Evolutionary conservation across 305 asterid genomes (phyloP).

Genomic region (Fraxinus greggii): DNA sequence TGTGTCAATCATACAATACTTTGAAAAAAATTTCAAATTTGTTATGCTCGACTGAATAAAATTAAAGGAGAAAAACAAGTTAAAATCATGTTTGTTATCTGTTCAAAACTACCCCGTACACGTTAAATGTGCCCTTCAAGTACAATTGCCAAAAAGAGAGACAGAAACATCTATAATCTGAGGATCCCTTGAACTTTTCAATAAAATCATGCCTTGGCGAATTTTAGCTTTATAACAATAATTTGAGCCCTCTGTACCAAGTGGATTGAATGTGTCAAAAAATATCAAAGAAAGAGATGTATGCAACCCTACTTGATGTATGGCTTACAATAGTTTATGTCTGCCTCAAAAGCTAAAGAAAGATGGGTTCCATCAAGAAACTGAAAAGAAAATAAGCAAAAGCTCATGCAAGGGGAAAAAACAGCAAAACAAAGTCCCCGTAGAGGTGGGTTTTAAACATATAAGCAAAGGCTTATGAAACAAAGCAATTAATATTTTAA

Average conservation of each 20-base stretch:
- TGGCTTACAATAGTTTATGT: constrained; percentile 26
- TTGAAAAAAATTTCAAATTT: background rate
- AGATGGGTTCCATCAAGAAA: constrained; percentile 24
- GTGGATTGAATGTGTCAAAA: background rate
- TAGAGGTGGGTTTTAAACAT: constrained; percentile 18
- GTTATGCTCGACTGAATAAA: background rate
- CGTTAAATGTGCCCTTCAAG: background rate
- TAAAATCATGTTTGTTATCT: background rate
- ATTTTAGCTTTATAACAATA: constrained; percentile 31
- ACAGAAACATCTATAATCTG: background rate
- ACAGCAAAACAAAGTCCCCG: constrained; percentile 17
- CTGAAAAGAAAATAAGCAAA: constrained; percentile 22
- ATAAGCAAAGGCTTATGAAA: constrained; percentile 14
- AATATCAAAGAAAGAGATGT: constrained; percentile 11
- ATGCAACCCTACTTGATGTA: constrained; percentile 9
- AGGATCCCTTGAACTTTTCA: constrained; percentile 10
- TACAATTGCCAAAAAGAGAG: background rate
- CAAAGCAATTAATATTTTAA: constrained; percentile 24
- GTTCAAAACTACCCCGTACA: background rate
- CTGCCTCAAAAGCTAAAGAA: constrained; percentile 23
- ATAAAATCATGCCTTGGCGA: constrained; percentile 20
- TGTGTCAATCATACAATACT: background rate
- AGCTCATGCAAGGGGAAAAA: constrained; percentile 18
- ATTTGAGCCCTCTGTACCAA: constrained; percentile 21
- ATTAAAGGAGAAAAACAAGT: background rate